Evolutionary conservation across 176 grass and related monocot species (phyloP), one percentile per base, ranked within the genome.

Genomic region (Melocanna baccifera): DNA sequence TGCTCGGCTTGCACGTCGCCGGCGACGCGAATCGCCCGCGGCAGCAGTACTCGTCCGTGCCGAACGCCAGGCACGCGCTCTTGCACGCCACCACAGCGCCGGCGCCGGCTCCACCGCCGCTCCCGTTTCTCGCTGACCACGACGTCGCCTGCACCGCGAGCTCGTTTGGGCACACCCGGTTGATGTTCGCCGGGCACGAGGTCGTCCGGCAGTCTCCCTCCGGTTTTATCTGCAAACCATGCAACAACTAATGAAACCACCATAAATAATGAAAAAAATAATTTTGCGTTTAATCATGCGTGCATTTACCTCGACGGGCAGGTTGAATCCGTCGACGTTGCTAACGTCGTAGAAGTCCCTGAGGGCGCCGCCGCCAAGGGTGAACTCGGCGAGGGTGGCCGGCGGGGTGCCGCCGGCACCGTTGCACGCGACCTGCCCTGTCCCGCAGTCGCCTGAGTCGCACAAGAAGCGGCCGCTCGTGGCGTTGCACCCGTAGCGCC

Each of bases 51-150:
- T 79, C 45, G 78, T 91, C 89, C 26, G 59, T 76, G 50, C 52
- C 36, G 71, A 94, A 89, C 9, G 84, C 92, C 72, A 94, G 34
- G 77, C 92, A 94, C 16, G 92, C 89, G 72, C 92, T 94, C 92
- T 85, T 88, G 89, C 89, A 91, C 1, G 37, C 89, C 28, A 91
- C 81, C 40, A 85, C 89, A 16, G 9, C 11, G 16, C 19, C 67
- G 12, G 1, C 36, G 37, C 40, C 28, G 22, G 9, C 20, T 11
- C 12, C 67, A 18, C 1, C 47, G 55, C 55, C 28, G 3, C 36
- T 36, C 43, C 57, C 63, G 15, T 12, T 28, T 7, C 11, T 45
- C 5, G 30, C n/a, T 37, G 68, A 12, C 28, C 34, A 41, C 28
- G 8, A 20, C 22, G 26, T 3, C 9, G 41, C 36, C 3, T 29